Percentiles rank a stretch among this genome's conserved stretches.
phyloP scores from a whole-genome alignment of 352 stramenopile genomes.

The Phytophthora parvispora region DNA sequence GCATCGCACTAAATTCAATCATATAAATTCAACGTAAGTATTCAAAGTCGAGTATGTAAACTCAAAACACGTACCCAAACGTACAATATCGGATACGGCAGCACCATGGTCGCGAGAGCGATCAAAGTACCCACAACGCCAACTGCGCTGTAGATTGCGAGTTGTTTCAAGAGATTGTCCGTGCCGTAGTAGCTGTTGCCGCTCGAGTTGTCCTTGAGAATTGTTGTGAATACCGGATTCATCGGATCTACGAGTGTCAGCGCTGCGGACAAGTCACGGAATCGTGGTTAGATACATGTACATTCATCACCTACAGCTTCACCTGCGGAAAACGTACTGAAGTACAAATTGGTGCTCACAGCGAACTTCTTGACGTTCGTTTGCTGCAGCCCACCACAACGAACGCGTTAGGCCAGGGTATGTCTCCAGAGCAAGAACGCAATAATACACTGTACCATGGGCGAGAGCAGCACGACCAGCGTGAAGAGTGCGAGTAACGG shows the following conservation, averaged over 20 bases:
- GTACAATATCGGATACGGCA: conserved; percentile 76
- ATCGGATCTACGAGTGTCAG: conserved; percentile 75
- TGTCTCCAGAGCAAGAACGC: too few relatives aligned
- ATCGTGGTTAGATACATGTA: not conserved
- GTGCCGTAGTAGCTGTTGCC: conserved; percentile 57
- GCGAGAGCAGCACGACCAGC: conserved; percentile 65
- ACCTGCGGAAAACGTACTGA: conserved; percentile 50
- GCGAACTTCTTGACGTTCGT: conserved; percentile 84
- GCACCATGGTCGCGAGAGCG: conserved; percentile 59
- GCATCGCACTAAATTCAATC: conserved; percentile 52
- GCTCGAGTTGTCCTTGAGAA: conserved; percentile 60
- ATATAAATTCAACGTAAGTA: conserved; percentile 11
- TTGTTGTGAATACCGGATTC: conserved; percentile 68
- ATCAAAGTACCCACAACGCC: conserved; percentile 78
- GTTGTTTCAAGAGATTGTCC: conserved; percentile 68
- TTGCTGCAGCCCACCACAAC: conserved; percentile 33
- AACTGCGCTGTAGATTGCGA: conserved; percentile 75
- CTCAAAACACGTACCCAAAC: conserved; percentile 8
- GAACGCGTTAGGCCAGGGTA: conserved; percentile 11
- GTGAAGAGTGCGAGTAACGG: conserved; percentile 78
- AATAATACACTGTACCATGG: conserved; percentile 51
- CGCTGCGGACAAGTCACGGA: conserved; percentile 30
- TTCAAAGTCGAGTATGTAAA: not conserved
- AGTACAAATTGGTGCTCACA: conserved; percentile 82
- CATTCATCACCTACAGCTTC: not conserved